These are phyloP conservation scores for Eutrema yunnanense DNA, from an alignment of 345 rosid genomes.

Conservation along the genomic window DNA sequence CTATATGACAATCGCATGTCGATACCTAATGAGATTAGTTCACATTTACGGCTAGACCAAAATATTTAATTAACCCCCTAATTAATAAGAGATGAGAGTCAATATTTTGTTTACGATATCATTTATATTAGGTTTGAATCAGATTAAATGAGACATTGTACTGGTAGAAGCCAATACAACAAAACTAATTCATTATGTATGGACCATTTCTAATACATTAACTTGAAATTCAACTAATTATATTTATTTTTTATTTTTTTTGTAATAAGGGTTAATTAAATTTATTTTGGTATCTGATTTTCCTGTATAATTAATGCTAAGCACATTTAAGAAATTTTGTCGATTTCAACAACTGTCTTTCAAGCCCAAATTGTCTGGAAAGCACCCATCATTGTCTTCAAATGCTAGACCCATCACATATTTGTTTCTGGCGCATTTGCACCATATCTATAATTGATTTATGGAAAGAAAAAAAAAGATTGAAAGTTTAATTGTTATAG, in stretches of 20 bases:
- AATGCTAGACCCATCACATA: constrained; percentile 10
- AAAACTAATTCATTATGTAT: background rate
- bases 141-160: background rate
- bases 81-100: background rate
- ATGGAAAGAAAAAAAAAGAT: background rate
- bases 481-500: background rate
- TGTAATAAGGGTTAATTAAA: too few relatives aligned
- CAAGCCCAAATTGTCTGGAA: constrained; percentile 8
- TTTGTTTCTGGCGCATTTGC: background rate
- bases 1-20: background rate
- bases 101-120: background rate
- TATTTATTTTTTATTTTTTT: background rate
- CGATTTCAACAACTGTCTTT: constrained; percentile 3
- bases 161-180: background rate
- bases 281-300: background rate
- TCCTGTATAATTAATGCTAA: background rate
- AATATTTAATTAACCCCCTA: background rate
- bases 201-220: background rate
- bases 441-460: background rate
- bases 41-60: background rate
- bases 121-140: background rate
- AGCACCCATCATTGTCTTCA: constrained; percentile 5
- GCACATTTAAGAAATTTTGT: constrained; percentile 10
- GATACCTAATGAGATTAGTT: background rate
- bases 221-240: background rate